Evolutionary conservation across 108 stramenopile genomes (phyloP).

Genomic region (Nitzschia inconspicua): DNA sequence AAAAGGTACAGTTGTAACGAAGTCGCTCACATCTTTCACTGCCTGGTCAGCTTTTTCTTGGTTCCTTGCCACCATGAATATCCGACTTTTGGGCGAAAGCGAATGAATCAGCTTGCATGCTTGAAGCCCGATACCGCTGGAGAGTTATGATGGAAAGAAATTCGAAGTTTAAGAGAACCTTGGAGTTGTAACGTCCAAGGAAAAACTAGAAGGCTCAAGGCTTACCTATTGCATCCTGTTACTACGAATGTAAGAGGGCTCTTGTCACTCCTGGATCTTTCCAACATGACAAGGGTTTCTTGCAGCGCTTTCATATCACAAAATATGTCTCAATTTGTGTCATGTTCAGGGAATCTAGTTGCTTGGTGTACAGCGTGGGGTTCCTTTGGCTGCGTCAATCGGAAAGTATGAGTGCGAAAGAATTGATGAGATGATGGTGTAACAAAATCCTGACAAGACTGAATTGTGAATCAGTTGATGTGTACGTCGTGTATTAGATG

Average conservation of each 20-base stretch:
- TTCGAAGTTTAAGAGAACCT: background rate
- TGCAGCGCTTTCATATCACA: slow-evolving; percentile 7
- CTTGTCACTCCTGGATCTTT: slow-evolving; percentile 1
- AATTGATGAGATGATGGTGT: too few relatives aligned
- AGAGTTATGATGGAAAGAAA: background rate
- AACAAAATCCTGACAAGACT: too few relatives aligned
- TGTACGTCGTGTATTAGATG: too few relatives aligned
- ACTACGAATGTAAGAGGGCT: slow-evolving; percentile 23
- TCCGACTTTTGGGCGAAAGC: slow-evolving; percentile 23
- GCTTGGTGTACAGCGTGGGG: too few relatives aligned
- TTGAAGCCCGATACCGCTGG: slow-evolving; percentile 37
- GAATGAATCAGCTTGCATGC: slow-evolving; percentile 32
- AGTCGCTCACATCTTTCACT: background rate
- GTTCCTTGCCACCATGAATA: slow-evolving; percentile 29
- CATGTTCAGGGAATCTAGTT: too few relatives aligned
- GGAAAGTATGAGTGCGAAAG: too few relatives aligned
- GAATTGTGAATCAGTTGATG: too few relatives aligned
- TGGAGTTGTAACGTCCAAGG: background rate
- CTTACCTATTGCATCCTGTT: slow-evolving; percentile 36
- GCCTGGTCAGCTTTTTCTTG: slow-evolving; percentile 22
- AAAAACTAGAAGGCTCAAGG: background rate
- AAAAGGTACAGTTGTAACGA: background rate
- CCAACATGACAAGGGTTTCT: slow-evolving; percentile 3
- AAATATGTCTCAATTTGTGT: too few relatives aligned
- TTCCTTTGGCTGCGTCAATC: too few relatives aligned